phyloP scores from a whole-genome alignment of 2,329 filamentous ascomycete genomes.

The Cytospora schulzeri region DNA sequence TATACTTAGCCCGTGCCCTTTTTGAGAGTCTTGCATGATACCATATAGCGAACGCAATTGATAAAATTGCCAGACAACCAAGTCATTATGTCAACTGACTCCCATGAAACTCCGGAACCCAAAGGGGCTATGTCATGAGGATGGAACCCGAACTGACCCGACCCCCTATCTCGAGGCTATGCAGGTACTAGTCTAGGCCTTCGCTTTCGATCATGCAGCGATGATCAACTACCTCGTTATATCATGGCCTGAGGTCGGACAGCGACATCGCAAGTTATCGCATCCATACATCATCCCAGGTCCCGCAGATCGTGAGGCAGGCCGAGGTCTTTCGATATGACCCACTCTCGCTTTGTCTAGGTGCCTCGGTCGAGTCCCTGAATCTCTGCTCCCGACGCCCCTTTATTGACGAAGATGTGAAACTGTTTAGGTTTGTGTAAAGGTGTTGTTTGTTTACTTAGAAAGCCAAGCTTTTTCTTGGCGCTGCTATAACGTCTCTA shows the following conservation, averaged over 20 bases:
- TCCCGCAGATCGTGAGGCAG: constrained; percentile 1
- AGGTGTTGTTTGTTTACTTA: too few relatives aligned
- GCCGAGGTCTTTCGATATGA: constrained; percentile 13
- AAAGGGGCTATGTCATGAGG: neutral
- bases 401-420: neutral
- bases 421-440: neutral
- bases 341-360: constrained; percentile 5
- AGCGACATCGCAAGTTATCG: constrained; percentile 12
- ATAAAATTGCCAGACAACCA: neutral
- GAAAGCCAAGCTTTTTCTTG: too few relatives aligned
- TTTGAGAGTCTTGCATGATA: neutral
- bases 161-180: neutral
- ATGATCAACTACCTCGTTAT: neutral
- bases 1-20: neutral
- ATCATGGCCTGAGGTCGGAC: neutral
- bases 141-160: neutral
- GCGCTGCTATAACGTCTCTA: too few relatives aligned
- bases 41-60: neutral
- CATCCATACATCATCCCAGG: neutral
- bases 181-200: neutral
- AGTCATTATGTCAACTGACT: neutral
- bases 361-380: constrained; percentile 10
- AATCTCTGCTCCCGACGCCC: neutral
- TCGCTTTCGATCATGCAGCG: neutral
- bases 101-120: neutral